Percentiles rank a stretch among this genome's conserved stretches.
Conservation (phyloP, 2,329 filamentous ascomycete genomes). For the Cladosporium sp. region DNA sequence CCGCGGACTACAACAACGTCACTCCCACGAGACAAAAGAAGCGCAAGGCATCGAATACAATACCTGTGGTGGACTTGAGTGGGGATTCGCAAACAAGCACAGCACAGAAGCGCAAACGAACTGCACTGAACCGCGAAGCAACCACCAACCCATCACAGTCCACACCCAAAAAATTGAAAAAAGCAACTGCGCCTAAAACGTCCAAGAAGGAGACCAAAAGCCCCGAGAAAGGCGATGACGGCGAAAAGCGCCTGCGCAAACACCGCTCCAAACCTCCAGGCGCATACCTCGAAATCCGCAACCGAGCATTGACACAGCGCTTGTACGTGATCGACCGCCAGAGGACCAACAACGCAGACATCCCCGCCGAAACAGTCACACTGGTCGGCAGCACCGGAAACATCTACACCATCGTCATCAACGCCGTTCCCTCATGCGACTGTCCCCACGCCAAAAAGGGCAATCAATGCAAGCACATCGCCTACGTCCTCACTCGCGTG, state of each 20-base stretch:
- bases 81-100: slow-evolving; percentile 10
- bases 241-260: slow-evolving; percentile 24
- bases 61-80: slow-evolving; percentile 14
- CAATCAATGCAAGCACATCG: slow-evolving; percentile 60
- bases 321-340: slow-evolving; percentile 28
- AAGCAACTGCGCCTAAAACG: neutral
- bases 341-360: slow-evolving; percentile 22
- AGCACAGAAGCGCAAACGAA: neutral
- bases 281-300: slow-evolving; percentile 20
- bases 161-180: neutral
- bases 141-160: neutral
- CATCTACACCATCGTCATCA: slow-evolving; percentile 54
- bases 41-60: neutral
- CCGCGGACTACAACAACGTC: no score
- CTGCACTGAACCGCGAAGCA: neutral
- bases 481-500: slow-evolving; percentile 57
- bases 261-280: slow-evolving; percentile 22
- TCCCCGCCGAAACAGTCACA: slow-evolving; percentile 50
- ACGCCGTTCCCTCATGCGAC: slow-evolving; percentile 41
- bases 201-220: slow-evolving; percentile 10
- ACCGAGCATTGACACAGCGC: slow-evolving; percentile 29
- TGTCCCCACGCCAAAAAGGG: slow-evolving; percentile 27
- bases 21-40: neutral
- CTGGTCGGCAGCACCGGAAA: slow-evolving; percentile 61
- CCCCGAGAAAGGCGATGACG: slow-evolving; percentile 18